Conservation (phyloP, 345 rosid species). For the Eucalyptus erythrocorys region DNA sequence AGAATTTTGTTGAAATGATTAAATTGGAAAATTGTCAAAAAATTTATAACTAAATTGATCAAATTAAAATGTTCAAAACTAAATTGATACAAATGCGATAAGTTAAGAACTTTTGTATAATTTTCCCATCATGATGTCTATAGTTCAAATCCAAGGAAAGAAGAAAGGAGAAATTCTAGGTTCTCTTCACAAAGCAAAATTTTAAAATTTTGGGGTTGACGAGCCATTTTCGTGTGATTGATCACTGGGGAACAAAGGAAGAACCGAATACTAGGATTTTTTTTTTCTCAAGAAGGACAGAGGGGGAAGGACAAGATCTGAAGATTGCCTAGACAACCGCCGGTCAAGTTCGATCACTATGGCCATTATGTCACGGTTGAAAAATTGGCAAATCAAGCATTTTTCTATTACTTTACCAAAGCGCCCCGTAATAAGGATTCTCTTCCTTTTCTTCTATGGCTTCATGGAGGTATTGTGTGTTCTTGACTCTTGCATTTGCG, state of each 20-base stretch:
- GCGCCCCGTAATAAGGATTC: not conserved
- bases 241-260: not conserved
- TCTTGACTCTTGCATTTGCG: not conserved
- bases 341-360: not conserved
- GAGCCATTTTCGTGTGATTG: not conserved
- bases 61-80: no score
- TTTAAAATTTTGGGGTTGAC: not conserved
- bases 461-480: not conserved
- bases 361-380: constrained; percentile 1
- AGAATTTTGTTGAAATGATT: no score
- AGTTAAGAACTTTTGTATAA: no score
- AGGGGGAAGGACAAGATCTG: not conserved
- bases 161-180: not conserved
- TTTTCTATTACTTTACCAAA: constrained; percentile 1
- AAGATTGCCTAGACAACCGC: not conserved
- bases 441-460: constrained; percentile 5
- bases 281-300: constrained; percentile 8
- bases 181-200: not conserved
- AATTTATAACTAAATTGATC: no score
- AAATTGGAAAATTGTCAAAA: no score
- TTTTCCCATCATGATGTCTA: not conserved
- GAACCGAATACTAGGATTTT: not conserved
- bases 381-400: not conserved
- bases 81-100: no score
- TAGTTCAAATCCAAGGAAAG: not conserved